phyloP scores from a whole-genome alignment of 306 rosid genomes.

The Betula pendula region DNA sequence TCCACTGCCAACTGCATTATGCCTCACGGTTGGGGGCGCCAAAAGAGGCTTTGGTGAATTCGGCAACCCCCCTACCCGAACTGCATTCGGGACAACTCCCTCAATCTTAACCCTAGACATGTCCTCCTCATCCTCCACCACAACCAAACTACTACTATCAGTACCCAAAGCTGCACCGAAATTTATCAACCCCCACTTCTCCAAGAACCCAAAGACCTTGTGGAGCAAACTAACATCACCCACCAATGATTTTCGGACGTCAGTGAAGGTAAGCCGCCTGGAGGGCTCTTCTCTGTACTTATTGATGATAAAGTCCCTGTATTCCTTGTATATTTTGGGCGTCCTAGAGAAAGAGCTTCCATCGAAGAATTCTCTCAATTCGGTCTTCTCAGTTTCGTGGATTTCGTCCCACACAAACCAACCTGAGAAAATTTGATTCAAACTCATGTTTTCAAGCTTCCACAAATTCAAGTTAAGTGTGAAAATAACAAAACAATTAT shows the following conservation, averaged over 20 bases:
- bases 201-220: constrained; percentile 73
- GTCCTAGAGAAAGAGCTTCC: constrained; percentile 72
- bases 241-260: constrained; percentile 75
- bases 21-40: constrained; percentile 29
- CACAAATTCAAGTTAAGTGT: background rate
- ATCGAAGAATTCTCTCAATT: constrained; percentile 71
- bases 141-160: constrained; percentile 22
- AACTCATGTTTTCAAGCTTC: background rate
- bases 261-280: constrained; percentile 81
- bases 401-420: constrained; percentile 97
- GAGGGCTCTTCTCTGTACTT: constrained; percentile 88
- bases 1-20: constrained; percentile 29
- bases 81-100: constrained; percentile 75
- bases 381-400: constrained; percentile 65
- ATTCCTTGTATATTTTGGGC: constrained; percentile 73
- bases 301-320: constrained; percentile 81
- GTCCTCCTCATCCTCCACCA: constrained; percentile 34
- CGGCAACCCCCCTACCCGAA: constrained; percentile 77
- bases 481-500: background rate
- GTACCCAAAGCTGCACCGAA: constrained; percentile 42
- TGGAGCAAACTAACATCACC: constrained; percentile 76
- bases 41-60: constrained; percentile 70
- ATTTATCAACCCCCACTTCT: constrained; percentile 80
- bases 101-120: constrained; percentile 54
- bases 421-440: constrained; percentile 38